These are phyloP conservation scores for Uronychia setigera DNA, from an alignment of 73 alveolate species.

Conservation along the genomic window DNA sequence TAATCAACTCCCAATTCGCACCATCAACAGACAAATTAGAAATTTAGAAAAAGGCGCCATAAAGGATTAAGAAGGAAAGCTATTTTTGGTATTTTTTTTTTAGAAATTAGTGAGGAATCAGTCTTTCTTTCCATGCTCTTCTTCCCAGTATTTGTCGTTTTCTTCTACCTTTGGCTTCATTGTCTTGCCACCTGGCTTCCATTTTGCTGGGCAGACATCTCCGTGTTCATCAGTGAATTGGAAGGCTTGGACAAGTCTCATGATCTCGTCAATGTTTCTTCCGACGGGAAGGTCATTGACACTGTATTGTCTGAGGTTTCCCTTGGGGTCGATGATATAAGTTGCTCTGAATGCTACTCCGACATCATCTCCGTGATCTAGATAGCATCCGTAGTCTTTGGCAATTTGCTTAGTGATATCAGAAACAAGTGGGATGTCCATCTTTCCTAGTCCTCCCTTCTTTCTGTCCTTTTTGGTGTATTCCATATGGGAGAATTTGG, in stretches of 20 bases:
- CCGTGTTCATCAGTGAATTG: conserved; percentile 97
- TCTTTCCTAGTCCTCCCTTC: conserved; percentile 95
- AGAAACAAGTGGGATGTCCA: conserved; percentile 92
- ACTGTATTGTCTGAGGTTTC: conserved; percentile 91
- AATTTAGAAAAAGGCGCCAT: too few species aligned
- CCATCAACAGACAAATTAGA: neutral
- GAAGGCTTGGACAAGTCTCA: conserved; percentile 96
- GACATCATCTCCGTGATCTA: conserved; percentile 65
- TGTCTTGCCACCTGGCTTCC: conserved; percentile 96
- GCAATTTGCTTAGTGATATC: conserved; percentile 85
- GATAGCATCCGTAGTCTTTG: conserved; percentile 85
- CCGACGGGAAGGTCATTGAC: conserved; percentile 98
- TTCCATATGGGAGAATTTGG: conserved; percentile 87
- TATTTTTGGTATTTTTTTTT: neutral
- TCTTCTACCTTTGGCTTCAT: conserved; percentile 84
- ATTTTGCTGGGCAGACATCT: conserved; percentile 97
- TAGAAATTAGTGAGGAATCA: conserved; percentile 12
- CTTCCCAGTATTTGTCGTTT: conserved; percentile 78
- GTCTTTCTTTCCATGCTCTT: conserved; percentile 67
- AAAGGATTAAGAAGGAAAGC: neutral
- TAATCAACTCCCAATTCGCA: neutral
- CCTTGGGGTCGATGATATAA: conserved; percentile 93
- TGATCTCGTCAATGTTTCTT: conserved; percentile 93
- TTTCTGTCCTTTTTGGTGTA: conserved; percentile 87
- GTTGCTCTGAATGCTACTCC: conserved; percentile 98